Conservation (phyloP, 2,329 filamentous ascomycete species). For the Neurospora sp. region DNA sequence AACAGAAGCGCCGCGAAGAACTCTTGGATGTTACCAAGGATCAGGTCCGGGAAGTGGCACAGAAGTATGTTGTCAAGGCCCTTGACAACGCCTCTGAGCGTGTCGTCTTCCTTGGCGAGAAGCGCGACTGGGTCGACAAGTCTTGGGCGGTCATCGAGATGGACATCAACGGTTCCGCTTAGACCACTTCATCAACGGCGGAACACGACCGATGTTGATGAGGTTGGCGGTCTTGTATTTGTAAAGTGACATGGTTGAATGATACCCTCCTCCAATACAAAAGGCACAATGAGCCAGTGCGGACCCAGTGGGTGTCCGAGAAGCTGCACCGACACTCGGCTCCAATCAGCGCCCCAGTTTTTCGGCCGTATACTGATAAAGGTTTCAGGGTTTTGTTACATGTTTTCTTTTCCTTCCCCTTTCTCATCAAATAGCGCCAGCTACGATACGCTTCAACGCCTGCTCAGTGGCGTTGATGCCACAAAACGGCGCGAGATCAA, state of each 20-base stretch:
- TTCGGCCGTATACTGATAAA: not conserved
- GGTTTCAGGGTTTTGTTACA: not conserved
- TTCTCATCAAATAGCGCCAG: constrained; percentile 35
- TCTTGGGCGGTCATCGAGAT: constrained; percentile 70
- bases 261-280: constrained; percentile 27
- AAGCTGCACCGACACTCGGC: not conserved
- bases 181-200: constrained; percentile 6
- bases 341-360: not conserved
- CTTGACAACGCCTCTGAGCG: constrained; percentile 51
- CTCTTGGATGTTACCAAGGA: constrained; percentile 76
- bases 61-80: constrained; percentile 67
- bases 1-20: constrained; percentile 71
- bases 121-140: constrained; percentile 66
- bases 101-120: constrained; percentile 71
- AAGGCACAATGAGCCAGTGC: not conserved
- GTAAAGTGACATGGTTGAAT: constrained; percentile 19
- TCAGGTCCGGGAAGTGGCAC: constrained; percentile 71
- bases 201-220: not conserved
- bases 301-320: not conserved
- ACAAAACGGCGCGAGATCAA: constrained; percentile 53
- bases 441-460: constrained; percentile 56
- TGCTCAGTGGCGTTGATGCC: constrained; percentile 44
- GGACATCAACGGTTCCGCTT: constrained; percentile 44
- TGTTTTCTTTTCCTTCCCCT: not conserved
- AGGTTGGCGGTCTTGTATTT: constrained; percentile 12